Conservation (phyloP, 495 filamentous ascomycete species). For the Amorphotheca resinae region DNA sequence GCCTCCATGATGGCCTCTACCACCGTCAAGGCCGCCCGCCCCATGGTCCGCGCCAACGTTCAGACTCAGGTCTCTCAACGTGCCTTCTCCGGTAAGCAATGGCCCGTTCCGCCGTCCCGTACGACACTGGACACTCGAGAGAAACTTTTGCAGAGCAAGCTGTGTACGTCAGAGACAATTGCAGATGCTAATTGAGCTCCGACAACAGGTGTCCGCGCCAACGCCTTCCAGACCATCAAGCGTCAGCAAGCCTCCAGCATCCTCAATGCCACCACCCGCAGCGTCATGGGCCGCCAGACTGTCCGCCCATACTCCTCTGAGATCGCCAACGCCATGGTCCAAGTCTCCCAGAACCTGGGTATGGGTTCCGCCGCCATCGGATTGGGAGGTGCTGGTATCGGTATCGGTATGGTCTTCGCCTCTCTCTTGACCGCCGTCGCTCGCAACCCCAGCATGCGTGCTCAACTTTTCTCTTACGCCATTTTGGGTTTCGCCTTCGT, state of each 20-base stretch:
- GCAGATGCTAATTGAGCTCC: background rate
- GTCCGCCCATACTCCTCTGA: conserved; percentile 71
- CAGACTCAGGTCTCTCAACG: conserved; percentile 45
- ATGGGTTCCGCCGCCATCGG: conserved; percentile 79
- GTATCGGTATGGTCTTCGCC: conserved; percentile 86
- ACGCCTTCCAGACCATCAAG: conserved; percentile 49
- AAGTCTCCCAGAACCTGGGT: conserved; percentile 78
- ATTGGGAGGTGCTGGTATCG: conserved; percentile 83
- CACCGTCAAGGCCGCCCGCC: conserved; percentile 52
- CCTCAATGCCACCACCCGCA: conserved; percentile 51
- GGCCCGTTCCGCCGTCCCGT: background rate
- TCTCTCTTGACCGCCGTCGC: conserved; percentile 71
- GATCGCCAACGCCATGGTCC: conserved; percentile 73
- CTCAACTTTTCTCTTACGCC: conserved; percentile 86
- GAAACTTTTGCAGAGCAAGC: background rate
- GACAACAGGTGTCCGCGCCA: conserved; percentile 20
- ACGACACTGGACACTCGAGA: background rate
- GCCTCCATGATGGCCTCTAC: conserved; percentile 58
- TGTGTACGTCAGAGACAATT: background rate
- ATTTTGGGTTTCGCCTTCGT: conserved; percentile 91
- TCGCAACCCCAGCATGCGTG: conserved; percentile 81
- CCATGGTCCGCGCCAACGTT: conserved; percentile 47
- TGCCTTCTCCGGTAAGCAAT: conserved; percentile 46
- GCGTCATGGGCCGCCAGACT: conserved; percentile 48
- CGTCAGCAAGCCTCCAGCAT: conserved; percentile 53